These are phyloP conservation scores for Spergularia marina DNA, from an alignment of 148 eudicot genomes.

Conservation along the genomic window DNA sequence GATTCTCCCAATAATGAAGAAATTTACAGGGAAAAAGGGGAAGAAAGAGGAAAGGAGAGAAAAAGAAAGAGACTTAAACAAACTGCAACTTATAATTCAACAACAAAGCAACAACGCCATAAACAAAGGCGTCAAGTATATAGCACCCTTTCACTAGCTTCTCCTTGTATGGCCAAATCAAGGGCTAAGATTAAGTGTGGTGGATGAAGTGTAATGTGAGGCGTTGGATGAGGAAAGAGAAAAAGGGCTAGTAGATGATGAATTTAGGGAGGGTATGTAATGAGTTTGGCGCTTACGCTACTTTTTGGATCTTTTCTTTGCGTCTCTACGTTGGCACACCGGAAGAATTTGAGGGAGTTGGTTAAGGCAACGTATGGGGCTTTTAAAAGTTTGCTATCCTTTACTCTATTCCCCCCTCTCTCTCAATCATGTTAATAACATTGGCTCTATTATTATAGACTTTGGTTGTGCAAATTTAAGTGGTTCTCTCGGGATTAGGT, in stretches of 20 bases:
- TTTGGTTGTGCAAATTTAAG: too few species aligned
- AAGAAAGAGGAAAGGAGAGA: slow-evolving; percentile 5
- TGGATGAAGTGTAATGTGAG: slow-evolving; percentile 33
- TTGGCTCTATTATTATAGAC: too few species aligned
- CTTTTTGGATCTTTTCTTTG: slow-evolving; percentile 51
- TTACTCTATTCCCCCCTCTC: not conserved
- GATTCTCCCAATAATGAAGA: slow-evolving; percentile 30
- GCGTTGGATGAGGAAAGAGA: slow-evolving; percentile 38
- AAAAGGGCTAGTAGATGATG: not conserved
- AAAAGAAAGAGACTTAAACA: slow-evolving; percentile 46
- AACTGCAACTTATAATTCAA: slow-evolving; percentile 80
- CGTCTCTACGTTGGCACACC: slow-evolving; percentile 33
- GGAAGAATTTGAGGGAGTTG: slow-evolving; percentile 20
- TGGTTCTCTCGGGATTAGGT: too few species aligned
- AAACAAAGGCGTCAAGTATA: slow-evolving; percentile 17
- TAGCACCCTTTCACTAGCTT: not conserved
- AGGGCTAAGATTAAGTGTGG: slow-evolving; percentile 42
- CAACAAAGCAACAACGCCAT: slow-evolving; percentile 44
- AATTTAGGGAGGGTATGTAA: not conserved
- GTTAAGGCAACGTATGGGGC: slow-evolving; percentile 23
- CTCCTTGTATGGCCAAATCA: not conserved
- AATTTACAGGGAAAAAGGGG: slow-evolving; percentile 24
- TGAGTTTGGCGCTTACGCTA: slow-evolving; percentile 71
- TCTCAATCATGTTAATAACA: too few species aligned
- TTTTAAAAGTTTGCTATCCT: not conserved